Evolutionary conservation across 495 filamentous ascomycete species (phyloP).

Genomic region (Talaromyces ruber): DNA sequence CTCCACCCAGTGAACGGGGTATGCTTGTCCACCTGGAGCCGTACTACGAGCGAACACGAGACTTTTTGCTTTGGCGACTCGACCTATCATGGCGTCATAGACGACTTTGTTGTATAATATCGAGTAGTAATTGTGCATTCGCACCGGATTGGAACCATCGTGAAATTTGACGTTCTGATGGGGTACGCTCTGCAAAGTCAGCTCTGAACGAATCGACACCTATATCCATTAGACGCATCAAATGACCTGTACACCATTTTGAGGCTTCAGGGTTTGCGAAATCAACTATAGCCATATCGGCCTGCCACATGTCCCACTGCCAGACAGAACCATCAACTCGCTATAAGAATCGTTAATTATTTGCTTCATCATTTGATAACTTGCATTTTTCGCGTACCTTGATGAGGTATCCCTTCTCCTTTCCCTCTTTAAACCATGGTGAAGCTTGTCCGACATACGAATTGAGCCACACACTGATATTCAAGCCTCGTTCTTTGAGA

Average conservation of each 20-base stretch:
- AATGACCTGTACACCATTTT: slow-evolving; percentile 49
- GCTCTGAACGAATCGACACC: slow-evolving; percentile 67
- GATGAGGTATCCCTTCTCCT: slow-evolving; percentile 57
- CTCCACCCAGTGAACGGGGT: slow-evolving; percentile 60
- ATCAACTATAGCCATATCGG: slow-evolving; percentile 66
- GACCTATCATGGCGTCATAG: slow-evolving; percentile 52
- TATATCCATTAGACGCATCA: slow-evolving; percentile 52
- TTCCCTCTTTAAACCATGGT: slow-evolving; percentile 54
- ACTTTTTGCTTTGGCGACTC: slow-evolving; percentile 49
- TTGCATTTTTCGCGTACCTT: slow-evolving; percentile 25
- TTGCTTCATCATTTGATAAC: not conserved
- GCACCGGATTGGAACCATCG: slow-evolving; percentile 45
- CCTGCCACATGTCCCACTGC: slow-evolving; percentile 70
- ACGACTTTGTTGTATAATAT: slow-evolving; percentile 62
- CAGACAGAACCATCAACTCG: slow-evolving; percentile 60
- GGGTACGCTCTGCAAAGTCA: slow-evolving; percentile 66
- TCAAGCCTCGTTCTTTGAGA: slow-evolving; percentile 52
- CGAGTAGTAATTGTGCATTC: slow-evolving; percentile 72
- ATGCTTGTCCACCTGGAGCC: slow-evolving; percentile 58
- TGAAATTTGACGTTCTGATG: slow-evolving; percentile 51
- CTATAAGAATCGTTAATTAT: slow-evolving; percentile 9
- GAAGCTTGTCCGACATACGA: slow-evolving; percentile 62
- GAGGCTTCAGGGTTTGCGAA: slow-evolving; percentile 64
- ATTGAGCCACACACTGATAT: slow-evolving; percentile 66
- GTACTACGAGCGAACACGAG: slow-evolving; percentile 62